phyloP scores from a whole-genome alignment of 208 protist species.

The Naegleria fowleri region DNA sequence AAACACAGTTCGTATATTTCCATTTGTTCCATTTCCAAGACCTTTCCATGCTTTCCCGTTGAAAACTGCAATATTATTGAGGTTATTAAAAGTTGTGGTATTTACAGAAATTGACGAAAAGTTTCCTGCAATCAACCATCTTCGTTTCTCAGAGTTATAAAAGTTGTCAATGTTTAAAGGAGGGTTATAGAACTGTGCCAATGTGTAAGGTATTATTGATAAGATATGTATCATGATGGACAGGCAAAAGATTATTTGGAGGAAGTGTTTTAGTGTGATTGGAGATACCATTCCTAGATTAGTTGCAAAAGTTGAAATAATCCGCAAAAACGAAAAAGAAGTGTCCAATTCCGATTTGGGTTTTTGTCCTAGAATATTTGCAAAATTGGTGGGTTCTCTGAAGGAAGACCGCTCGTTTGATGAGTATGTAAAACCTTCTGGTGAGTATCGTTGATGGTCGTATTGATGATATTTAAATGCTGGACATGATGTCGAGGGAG shows the following conservation, averaged over 20 bases:
- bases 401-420: too few species aligned
- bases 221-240: background rate
- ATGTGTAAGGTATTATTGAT: background rate
- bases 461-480: too few species aligned
- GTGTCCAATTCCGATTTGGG: too few species aligned
- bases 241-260: background rate
- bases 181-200: background rate
- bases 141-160: background rate
- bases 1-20: background rate
- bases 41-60: background rate
- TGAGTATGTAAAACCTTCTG: too few species aligned
- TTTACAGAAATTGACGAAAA: background rate
- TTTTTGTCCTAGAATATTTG: too few species aligned
- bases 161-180: background rate
- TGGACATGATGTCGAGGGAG: too few species aligned
- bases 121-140: background rate
- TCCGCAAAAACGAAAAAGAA: too few species aligned
- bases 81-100: background rate
- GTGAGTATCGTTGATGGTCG: too few species aligned
- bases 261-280: too few species aligned
- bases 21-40: conserved; percentile 2
- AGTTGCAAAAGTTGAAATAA: too few species aligned
- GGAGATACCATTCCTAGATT: too few species aligned
- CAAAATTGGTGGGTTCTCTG: too few species aligned
- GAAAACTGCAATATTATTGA: background rate